These are phyloP conservation scores for Neofusicoccum ribis DNA, from an alignment of 2,329 filamentous ascomycete genomes.

Conservation along the genomic window DNA sequence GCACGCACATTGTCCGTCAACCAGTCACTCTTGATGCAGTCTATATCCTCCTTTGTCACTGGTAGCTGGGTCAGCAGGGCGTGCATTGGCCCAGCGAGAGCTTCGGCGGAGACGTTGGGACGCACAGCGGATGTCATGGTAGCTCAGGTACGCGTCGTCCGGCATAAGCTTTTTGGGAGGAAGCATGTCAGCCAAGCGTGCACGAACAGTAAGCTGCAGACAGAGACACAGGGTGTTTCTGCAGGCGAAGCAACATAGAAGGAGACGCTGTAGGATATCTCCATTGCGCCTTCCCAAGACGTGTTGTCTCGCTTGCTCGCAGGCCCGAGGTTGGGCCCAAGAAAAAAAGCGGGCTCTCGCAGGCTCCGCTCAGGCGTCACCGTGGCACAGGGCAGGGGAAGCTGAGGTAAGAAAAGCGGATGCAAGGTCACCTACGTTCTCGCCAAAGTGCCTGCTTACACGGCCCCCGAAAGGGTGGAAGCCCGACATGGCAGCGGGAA, in stretches of 20 bases:
- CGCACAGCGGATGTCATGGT: slow-evolving; percentile 65
- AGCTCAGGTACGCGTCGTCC: slow-evolving; percentile 70
- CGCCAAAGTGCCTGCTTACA: slow-evolving; percentile 53
- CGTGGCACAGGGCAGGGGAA: neutral
- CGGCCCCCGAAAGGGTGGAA: slow-evolving; percentile 57
- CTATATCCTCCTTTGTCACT: slow-evolving; percentile 89
- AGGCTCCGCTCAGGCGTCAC: slow-evolving; percentile 7
- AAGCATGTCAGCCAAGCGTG: slow-evolving; percentile 26
- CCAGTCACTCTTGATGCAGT: slow-evolving; percentile 89
- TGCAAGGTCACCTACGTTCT: slow-evolving; percentile 42
- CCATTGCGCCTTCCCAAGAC: no score
- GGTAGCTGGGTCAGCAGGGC: neutral
- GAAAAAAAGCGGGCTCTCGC: neutral
- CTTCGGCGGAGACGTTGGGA: neutral
- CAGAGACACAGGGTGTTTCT: neutral
- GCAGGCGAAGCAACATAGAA: neutral
- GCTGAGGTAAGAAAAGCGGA: slow-evolving; percentile 20
- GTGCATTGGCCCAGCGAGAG: neutral
- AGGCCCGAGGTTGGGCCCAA: no score
- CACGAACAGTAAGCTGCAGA: slow-evolving; percentile 2
- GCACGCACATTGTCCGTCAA: slow-evolving; percentile 83
- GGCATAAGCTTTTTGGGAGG: slow-evolving; percentile 49
- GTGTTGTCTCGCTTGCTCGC: no score
- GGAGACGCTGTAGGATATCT: neutral
- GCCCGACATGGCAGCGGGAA: slow-evolving; percentile 18